phyloP scores from a whole-genome alignment of 2,329 filamentous ascomycete genomes.

The Hymenoscyphus infarciens region DNA sequence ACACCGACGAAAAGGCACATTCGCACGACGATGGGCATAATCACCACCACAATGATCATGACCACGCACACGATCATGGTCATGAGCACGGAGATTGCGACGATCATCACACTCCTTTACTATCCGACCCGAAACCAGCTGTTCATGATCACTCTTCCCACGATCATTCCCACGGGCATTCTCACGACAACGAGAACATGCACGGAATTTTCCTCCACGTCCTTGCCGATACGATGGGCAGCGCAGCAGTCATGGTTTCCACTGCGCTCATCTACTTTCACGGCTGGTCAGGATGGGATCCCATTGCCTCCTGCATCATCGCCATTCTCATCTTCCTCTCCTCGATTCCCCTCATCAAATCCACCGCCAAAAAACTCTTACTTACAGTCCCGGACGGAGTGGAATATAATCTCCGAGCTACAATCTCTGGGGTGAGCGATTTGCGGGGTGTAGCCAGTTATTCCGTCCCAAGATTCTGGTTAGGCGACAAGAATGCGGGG shows the following conservation, averaged over 20 bases:
- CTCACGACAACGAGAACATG: constrained; percentile 96
- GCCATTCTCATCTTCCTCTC: constrained; percentile 91
- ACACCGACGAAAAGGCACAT: constrained; percentile 28
- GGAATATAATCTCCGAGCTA: constrained; percentile 85
- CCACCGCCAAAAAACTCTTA: constrained; percentile 77
- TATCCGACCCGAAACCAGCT: constrained; percentile 14
- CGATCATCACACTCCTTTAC: constrained; percentile 17
- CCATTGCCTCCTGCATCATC: constrained; percentile 88
- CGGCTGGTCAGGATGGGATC: constrained; percentile 92
- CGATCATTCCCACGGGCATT: constrained; percentile 41
- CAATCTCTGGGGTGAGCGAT: constrained; percentile 75
- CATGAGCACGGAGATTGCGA: constrained; percentile 26
- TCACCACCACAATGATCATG: constrained; percentile 17
- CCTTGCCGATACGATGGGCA: constrained; percentile 89
- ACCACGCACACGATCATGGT: constrained; percentile 13
- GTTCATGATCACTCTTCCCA: background rate
- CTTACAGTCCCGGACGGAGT: constrained; percentile 79
- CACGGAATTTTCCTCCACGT: constrained; percentile 95
- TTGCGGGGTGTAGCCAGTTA: constrained; percentile 84
- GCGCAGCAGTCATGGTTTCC: constrained; percentile 88
- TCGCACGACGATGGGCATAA: constrained; percentile 19
- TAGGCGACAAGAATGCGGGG: constrained; percentile 61
- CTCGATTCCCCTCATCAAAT: constrained; percentile 80
- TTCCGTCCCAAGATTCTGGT: constrained; percentile 86
- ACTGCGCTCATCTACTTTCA: constrained; percentile 83